phyloP scores from a whole-genome alignment of 176 grass and related monocot genomes.

The Juncus effusus region DNA sequence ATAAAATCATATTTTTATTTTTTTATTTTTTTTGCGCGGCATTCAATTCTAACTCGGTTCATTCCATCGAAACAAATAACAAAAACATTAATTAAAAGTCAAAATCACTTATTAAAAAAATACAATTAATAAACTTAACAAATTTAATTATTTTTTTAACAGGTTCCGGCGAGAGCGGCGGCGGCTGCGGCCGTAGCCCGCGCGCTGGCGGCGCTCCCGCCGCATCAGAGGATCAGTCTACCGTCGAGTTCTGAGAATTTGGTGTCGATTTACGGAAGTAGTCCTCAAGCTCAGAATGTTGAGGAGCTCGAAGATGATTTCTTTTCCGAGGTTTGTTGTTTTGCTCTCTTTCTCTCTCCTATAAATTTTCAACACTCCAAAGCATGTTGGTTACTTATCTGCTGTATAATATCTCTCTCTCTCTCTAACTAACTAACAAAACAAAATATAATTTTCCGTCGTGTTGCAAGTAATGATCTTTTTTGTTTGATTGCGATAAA shows the following conservation, averaged over 20 bases:
- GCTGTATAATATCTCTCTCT: no score
- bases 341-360: not conserved
- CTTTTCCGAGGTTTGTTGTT: slow-evolving; percentile 60
- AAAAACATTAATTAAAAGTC: no score
- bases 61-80: no score
- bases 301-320: slow-evolving; percentile 88
- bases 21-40: no score
- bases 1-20: no score
- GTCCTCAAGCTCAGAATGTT: slow-evolving; percentile 47
- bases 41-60: no score
- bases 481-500: slow-evolving; percentile 2
- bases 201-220: slow-evolving; percentile 69
- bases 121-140: not conserved
- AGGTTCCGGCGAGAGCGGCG: slow-evolving; percentile 95
- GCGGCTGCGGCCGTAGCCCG: slow-evolving; percentile 67
- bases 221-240: slow-evolving; percentile 66
- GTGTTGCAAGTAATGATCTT: slow-evolving; percentile 10
- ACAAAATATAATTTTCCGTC: no score
- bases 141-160: slow-evolving; percentile 22
- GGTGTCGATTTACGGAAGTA: slow-evolving; percentile 68
- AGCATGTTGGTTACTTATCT: no score
- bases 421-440: not conserved
- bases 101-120: no score
- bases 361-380: no score
- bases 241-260: slow-evolving; percentile 68